Evolutionary conservation across 106 monocot genomes (phyloP).

Genomic region (Platanthera zijinensis): DNA sequence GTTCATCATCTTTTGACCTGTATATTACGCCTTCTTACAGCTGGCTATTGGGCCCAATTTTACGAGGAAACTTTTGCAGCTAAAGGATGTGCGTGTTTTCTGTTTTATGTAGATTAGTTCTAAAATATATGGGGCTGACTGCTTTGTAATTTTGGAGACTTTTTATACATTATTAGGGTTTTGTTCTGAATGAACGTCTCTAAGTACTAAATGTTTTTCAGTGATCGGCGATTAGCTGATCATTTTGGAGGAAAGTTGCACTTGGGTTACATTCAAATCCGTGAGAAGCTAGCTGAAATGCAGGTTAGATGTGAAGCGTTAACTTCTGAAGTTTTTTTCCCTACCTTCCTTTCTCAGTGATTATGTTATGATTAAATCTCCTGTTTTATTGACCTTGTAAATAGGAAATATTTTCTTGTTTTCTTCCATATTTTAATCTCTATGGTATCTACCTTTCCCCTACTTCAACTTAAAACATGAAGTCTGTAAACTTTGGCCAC

Average conservation of each 20-base stretch:
- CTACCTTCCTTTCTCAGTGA: not conserved
- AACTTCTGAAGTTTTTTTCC: not conserved
- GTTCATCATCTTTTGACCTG: slow-evolving; percentile 53
- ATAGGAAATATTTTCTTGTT: not conserved
- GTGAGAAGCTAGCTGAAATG: slow-evolving; percentile 72
- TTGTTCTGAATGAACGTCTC: slow-evolving; percentile 9
- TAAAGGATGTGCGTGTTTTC: slow-evolving; percentile 91
- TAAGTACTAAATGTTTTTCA: slow-evolving; percentile 29
- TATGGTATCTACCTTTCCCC: not conserved
- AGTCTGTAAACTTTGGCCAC: not conserved
- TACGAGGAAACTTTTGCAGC: slow-evolving; percentile 89
- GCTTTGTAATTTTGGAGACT: not conserved
- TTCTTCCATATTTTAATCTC: not conserved
- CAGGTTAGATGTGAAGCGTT: slow-evolving; percentile 27
- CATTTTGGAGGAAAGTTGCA: slow-evolving; percentile 98
- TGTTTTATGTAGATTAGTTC: slow-evolving; percentile 45
- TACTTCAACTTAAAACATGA: not conserved
- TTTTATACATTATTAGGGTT: not conserved
- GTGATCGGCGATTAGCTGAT: slow-evolving; percentile 90
- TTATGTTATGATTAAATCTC: not conserved
- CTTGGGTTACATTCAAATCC: slow-evolving; percentile 90
- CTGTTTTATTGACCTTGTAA: not conserved
- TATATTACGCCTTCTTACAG: slow-evolving; percentile 73
- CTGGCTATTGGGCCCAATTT: slow-evolving; percentile 89
- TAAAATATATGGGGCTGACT: slow-evolving; percentile 16